Conservation (phyloP, 139 green algal species). For the Tetratostichococcus sp. region DNA sequence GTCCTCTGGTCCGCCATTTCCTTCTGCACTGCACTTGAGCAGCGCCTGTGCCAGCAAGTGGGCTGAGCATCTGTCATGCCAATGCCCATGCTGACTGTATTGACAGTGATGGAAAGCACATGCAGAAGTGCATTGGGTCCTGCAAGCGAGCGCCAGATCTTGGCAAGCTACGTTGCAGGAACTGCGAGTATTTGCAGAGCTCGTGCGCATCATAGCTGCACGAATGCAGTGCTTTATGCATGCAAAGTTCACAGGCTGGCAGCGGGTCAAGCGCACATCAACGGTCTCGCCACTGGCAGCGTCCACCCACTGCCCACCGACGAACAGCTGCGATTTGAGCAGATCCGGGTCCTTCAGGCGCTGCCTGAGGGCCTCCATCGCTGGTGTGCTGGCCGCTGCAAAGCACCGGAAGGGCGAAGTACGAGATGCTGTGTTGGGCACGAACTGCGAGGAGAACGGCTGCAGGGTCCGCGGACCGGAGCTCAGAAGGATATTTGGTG, state of each 20-base stretch:
- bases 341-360: constrained; percentile 45
- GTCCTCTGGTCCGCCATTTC: not conserved
- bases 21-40: too few relatives aligned
- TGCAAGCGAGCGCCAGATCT: too few relatives aligned
- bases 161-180: too few relatives aligned
- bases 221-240: not conserved
- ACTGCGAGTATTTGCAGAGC: too few relatives aligned
- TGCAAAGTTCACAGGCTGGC: too few relatives aligned
- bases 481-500: not conserved
- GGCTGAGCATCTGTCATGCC: too few relatives aligned
- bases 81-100: not conserved
- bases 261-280: constrained; percentile 21
- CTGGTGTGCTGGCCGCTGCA: not conserved
- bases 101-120: not conserved
- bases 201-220: too few relatives aligned
- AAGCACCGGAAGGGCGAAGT: not conserved
- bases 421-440: not conserved
- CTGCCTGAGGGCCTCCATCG: not conserved
- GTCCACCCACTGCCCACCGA: constrained; percentile 51
- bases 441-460: not conserved
- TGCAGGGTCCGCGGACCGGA: not conserved
- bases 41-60: too few relatives aligned
- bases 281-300: constrained; percentile 35
- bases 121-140: not conserved
- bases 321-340: constrained; percentile 37